Conservation (phyloP, 2,329 filamentous ascomycete genomes). For the Penicillium sp. region DNA sequence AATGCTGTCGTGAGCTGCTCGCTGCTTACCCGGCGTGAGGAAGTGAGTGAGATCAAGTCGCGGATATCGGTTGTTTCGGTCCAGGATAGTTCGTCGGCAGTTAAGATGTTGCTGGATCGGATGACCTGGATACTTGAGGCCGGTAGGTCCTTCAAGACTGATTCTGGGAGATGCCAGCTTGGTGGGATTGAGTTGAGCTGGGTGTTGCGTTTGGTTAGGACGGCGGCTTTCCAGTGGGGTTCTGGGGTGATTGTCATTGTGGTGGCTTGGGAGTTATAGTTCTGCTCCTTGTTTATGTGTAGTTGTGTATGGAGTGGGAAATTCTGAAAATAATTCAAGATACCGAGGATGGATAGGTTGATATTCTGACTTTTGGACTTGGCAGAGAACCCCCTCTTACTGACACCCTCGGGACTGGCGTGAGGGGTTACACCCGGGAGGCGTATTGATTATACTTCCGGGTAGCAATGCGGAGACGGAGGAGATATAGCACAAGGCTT, state of each 20-base stretch:
- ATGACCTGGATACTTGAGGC: constrained; percentile 22
- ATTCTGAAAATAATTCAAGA: too few relatives aligned
- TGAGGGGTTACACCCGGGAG: not conserved
- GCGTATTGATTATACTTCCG: not conserved
- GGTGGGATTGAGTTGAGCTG: constrained; percentile 26
- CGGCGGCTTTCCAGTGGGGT: constrained; percentile 25
- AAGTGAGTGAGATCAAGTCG: constrained; percentile 19
- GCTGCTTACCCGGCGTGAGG: constrained; percentile 10
- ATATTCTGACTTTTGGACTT: not conserved
- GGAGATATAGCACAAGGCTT: not conserved
- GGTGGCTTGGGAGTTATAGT: not conserved
- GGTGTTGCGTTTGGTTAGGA: constrained; percentile 23
- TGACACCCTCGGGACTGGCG: not conserved
- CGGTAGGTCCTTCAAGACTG: constrained; percentile 4
- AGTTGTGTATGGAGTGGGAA: too few relatives aligned
- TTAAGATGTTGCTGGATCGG: constrained; percentile 24
- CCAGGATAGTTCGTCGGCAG: constrained; percentile 24
- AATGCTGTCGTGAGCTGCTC: constrained; percentile 18
- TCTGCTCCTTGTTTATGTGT: too few relatives aligned
- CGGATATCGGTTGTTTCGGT: constrained; percentile 26
- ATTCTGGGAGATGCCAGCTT: constrained; percentile 25
- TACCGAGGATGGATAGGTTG: not conserved
- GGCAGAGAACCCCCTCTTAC: not conserved
- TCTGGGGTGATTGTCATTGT: constrained; percentile 2
- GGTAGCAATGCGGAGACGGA: not conserved